These are phyloP conservation scores for Dactylellina leptospora DNA, from an alignment of 2,329 filamentous ascomycete genomes.

Conservation along the genomic window DNA sequence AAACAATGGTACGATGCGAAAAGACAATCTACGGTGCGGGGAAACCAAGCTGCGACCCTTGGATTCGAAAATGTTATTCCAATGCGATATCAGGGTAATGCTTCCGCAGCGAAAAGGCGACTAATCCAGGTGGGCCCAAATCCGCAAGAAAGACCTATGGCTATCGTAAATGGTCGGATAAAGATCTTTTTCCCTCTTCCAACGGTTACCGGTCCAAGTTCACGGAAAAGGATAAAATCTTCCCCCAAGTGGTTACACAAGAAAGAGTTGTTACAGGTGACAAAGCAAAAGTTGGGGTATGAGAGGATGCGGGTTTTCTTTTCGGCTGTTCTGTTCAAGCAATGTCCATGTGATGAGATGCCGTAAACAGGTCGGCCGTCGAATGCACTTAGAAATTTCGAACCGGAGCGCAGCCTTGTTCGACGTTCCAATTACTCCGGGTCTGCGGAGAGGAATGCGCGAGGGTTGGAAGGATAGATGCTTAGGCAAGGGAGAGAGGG, in stretches of 20 bases:
- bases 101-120: slow-evolving; percentile 30
- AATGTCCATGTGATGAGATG: slow-evolving; percentile 45
- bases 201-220: slow-evolving; percentile 35
- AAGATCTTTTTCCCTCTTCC: slow-evolving; percentile 23
- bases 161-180: slow-evolving; percentile 32
- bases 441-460: slow-evolving; percentile 45
- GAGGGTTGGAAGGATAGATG: slow-evolving; percentile 22
- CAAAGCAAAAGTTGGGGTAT: slow-evolving; percentile 23
- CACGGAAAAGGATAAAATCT: slow-evolving; percentile 49
- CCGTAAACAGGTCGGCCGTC: slow-evolving; percentile 29
- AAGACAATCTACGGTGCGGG: background rate
- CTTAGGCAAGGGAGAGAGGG: slow-evolving; percentile 36
- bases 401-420: slow-evolving; percentile 8
- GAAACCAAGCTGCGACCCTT: slow-evolving; percentile 5
- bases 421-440: slow-evolving; percentile 22
- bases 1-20: background rate
- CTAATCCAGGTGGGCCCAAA: slow-evolving; percentile 2
- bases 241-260: slow-evolving; percentile 46
- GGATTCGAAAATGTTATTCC: slow-evolving; percentile 12
- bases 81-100: slow-evolving; percentile 1
- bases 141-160: background rate
- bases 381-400: slow-evolving; percentile 24
- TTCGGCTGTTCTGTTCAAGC: slow-evolving; percentile 38
- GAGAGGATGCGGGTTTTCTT: slow-evolving; percentile 44
- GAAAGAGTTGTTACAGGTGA: slow-evolving; percentile 39